phyloP scores from a whole-genome alignment of 352 stramenopile species.

The Phytopythium ostracodes region DNA sequence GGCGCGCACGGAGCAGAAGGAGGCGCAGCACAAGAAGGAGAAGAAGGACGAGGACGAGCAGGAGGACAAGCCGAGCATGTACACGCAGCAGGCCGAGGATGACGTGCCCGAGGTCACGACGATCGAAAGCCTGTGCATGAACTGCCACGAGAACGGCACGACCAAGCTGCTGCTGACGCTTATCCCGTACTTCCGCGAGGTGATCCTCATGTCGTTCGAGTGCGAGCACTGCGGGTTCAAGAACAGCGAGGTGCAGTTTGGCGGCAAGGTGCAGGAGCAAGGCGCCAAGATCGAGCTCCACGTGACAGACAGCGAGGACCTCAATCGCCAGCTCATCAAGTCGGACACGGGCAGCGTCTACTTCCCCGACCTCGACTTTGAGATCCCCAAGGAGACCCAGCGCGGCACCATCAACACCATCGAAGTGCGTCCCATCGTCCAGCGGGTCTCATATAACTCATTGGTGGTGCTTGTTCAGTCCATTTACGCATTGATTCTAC shows the following conservation, averaged over 20 bases:
- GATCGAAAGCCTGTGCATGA: conserved; percentile 87
- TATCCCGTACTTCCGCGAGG: conserved; percentile 93
- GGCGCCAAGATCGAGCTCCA: conserved; percentile 54
- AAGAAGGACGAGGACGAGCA: conserved; percentile 12
- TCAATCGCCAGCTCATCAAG: conserved; percentile 91
- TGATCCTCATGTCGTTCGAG: conserved; percentile 93
- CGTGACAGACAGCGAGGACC: conserved; percentile 46
- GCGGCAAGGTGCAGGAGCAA: conserved; percentile 64
- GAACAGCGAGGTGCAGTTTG: conserved; percentile 74
- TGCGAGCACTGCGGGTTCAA: conserved; percentile 87
- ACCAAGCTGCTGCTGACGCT: conserved; percentile 90
- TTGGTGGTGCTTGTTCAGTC: no score
- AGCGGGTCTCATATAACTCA: neutral
- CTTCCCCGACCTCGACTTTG: conserved; percentile 85
- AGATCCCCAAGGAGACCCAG: conserved; percentile 86
- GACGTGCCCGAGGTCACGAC: conserved; percentile 57
- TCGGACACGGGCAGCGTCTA: conserved; percentile 73
- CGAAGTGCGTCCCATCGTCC: conserved; percentile 28
- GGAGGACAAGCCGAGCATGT: conserved; percentile 26
- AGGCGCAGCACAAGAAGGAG: conserved; percentile 6
- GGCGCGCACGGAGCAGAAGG: neutral
- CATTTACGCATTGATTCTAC: no score
- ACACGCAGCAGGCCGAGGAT: conserved; percentile 40
- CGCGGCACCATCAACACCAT: conserved; percentile 88
- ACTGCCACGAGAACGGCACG: conserved; percentile 80